A percentile compares a stretch with the other conserved stretches of the same genome.
These are phyloP conservation scores for Globisporangium perplexum DNA, from an alignment of 352 stramenopile species.

Conservation along the genomic window DNA sequence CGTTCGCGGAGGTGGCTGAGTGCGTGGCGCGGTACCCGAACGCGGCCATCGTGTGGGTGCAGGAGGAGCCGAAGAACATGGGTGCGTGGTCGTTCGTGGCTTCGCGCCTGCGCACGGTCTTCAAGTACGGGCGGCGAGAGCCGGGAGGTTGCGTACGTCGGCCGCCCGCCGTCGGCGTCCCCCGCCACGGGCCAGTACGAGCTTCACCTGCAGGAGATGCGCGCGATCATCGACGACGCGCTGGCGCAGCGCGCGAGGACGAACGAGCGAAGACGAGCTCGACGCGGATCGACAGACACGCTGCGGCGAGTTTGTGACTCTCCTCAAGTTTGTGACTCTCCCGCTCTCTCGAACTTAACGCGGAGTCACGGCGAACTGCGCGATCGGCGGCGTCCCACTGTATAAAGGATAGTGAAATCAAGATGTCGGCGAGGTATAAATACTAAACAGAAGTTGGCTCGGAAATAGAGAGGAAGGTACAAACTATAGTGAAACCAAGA, in stretches of 20 bases:
- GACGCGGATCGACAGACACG: too few relatives aligned
- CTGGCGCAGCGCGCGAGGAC: conserved; percentile 49
- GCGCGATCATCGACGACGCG: conserved; percentile 88
- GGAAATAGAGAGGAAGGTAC: too few relatives aligned
- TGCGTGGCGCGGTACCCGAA: conserved; percentile 91
- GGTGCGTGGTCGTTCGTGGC: conserved; percentile 92
- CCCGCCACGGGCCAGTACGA: conserved; percentile 93
- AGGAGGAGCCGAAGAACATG: conserved; percentile 99
- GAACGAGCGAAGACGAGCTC: too few relatives aligned
- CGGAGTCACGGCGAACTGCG: too few relatives aligned
- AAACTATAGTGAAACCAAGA: too few relatives aligned
- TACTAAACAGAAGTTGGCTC: too few relatives aligned
- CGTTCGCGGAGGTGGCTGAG: conserved; percentile 94
- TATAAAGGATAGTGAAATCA: too few relatives aligned
- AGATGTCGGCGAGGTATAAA: too few relatives aligned
- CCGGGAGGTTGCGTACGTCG: conserved; percentile 88
- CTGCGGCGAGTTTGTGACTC: too few relatives aligned
- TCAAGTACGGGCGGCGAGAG: conserved; percentile 77
- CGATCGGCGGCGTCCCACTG: too few relatives aligned
- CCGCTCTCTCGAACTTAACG: too few relatives aligned
- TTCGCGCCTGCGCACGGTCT: conserved; percentile 91
- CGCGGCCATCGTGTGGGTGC: conserved; percentile 95
- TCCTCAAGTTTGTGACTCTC: too few relatives aligned
- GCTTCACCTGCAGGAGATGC: conserved; percentile 83
- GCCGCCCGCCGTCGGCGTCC: conserved; percentile 91